Conservation (phyloP, 306 rosid species). For the Fragaria ananassa region DNA sequence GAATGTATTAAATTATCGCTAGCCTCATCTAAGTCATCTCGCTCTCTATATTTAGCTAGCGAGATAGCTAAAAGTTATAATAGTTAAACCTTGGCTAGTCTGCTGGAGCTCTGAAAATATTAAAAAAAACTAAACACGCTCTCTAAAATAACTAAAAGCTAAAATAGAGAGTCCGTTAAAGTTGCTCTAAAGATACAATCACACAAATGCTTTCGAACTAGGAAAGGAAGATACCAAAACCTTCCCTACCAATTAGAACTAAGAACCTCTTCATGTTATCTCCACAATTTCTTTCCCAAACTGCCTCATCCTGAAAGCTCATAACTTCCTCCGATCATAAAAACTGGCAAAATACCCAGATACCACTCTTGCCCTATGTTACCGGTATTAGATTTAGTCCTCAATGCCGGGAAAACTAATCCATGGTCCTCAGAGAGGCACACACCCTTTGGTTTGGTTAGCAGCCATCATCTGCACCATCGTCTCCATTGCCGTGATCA, state of each 20-base stretch:
- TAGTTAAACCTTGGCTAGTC: no score
- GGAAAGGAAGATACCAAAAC: conserved; percentile 97
- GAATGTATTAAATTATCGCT: no score
- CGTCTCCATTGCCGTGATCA: conserved; percentile 49
- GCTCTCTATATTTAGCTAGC: no score
- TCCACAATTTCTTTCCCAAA: conserved; percentile 25
- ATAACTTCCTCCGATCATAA: conserved; percentile 19
- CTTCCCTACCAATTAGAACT: conserved; percentile 46
- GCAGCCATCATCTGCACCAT: conserved; percentile 60
- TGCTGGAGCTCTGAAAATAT: no score
- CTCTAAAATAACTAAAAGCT: no score
- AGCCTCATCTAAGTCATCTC: no score
- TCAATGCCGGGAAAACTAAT: conserved; percentile 19
- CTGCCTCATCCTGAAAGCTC: conserved; percentile 19
- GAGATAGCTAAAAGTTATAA: no score
- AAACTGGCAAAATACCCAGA: conserved; percentile 20
- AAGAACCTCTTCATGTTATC: conserved; percentile 28
- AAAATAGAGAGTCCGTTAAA: no score
- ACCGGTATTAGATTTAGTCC: not conserved
- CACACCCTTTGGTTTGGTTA: conserved; percentile 60
- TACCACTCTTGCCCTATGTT: conserved; percentile 32
- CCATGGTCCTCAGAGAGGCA: conserved; percentile 21
- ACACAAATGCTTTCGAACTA: conserved; percentile 40
- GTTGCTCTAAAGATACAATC: not conserved
- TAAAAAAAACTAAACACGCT: no score